Evolutionary conservation across 139 green algal genomes (phyloP).

Genomic region (Chara braunii): DNA sequence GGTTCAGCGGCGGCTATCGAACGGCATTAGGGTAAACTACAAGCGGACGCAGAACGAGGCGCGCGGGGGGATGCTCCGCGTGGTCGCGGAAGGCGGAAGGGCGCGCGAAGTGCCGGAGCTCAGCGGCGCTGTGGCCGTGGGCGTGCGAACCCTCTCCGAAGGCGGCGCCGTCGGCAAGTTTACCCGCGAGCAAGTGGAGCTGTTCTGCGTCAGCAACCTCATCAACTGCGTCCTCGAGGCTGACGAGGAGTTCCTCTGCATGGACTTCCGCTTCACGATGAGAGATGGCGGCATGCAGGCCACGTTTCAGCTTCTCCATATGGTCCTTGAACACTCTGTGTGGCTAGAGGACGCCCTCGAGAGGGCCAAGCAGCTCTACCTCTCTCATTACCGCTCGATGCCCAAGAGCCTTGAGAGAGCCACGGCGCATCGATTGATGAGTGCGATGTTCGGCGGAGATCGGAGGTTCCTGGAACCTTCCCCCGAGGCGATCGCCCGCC

Average conservation of each 20-base stretch:
- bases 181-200: constrained; percentile 73
- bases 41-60: constrained; percentile 77
- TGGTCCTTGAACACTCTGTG: constrained; percentile 57
- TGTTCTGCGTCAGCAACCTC: constrained; percentile 90
- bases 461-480: constrained; percentile 70
- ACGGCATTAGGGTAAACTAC: constrained; percentile 92
- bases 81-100: constrained; percentile 74
- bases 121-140: constrained; percentile 66
- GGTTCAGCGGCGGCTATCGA: constrained; percentile 75
- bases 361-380: constrained; percentile 71
- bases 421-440: constrained; percentile 68
- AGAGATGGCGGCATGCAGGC: background rate
- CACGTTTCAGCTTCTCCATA: constrained; percentile 61
- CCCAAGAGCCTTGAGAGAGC: constrained; percentile 77
- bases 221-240: constrained; percentile 90
- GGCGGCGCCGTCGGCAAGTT: constrained; percentile 70
- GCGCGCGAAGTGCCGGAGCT: constrained; percentile 44
- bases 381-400: constrained; percentile 59
- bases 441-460: constrained; percentile 73
- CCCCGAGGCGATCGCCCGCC: constrained; percentile 70
- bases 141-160: constrained; percentile 73
- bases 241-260: constrained; percentile 89
- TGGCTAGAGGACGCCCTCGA: constrained; percentile 66
- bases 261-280: constrained; percentile 86
- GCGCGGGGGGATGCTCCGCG: constrained; percentile 68